phyloP scores from a whole-genome alignment of 2,329 filamentous ascomycete genomes.

The Exutisphaerella laricina region DNA sequence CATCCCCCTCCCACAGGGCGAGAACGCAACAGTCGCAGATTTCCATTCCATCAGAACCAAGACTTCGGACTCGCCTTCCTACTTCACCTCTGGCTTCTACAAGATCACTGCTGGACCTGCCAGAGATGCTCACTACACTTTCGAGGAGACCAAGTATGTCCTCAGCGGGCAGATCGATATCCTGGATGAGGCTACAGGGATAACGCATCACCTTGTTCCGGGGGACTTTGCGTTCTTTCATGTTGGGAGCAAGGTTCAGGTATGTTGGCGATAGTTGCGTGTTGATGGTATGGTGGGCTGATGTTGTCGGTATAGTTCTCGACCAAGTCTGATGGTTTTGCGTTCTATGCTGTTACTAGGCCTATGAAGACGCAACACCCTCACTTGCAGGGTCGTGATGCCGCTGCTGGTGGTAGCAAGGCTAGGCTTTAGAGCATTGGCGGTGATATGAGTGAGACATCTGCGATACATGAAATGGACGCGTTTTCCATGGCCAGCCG shows the following conservation, averaged over 20 bases:
- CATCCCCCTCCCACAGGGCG: constrained; percentile 16
- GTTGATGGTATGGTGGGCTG: constrained; percentile 3
- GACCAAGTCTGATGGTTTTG: constrained; percentile 17
- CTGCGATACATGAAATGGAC: too few species aligned
- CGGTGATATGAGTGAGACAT: too few species aligned
- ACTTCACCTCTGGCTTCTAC: constrained; percentile 22
- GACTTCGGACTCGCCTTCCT: constrained; percentile 10
- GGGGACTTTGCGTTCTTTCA: constrained; percentile 24
- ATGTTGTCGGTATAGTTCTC: constrained; percentile 11
- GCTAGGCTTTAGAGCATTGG: constrained; percentile 7
- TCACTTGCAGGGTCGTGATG: constrained; percentile 16
- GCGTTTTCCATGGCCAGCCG: too few species aligned
- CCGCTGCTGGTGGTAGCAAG: constrained; percentile 14
- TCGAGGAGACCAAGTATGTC: constrained; percentile 22
- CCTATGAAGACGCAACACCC: constrained; percentile 16
- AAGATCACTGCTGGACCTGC: constrained; percentile 18
- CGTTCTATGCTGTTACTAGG: constrained; percentile 22
- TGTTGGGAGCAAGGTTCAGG: constrained; percentile 17
- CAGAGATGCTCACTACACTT: constrained; percentile 13
- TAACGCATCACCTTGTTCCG: constrained; percentile 19
- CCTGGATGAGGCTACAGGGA: constrained; percentile 20
- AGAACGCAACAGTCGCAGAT: constrained; percentile 20
- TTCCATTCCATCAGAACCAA: constrained; percentile 22
- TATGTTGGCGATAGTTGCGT: too few species aligned
- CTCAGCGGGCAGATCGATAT: constrained; percentile 21